phyloP scores from a whole-genome alignment of 768 basidiomycete genomes.

The Leccinum sublutescens region DNA sequence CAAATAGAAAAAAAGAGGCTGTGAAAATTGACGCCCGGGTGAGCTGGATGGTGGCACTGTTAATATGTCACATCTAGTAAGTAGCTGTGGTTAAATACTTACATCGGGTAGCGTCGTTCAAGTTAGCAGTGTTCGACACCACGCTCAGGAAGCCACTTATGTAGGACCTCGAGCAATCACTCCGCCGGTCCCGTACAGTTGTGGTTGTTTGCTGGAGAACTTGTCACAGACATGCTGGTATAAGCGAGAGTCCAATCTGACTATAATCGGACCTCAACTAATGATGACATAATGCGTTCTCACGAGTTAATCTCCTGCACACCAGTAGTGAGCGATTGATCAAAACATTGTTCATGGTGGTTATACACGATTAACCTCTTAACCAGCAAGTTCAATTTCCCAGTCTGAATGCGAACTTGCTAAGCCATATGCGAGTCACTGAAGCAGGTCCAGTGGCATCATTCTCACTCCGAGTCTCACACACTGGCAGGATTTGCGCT shows the following conservation, averaged over 20 bases:
- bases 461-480: too few species aligned
- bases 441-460: too few species aligned
- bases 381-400: too few species aligned
- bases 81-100: background rate
- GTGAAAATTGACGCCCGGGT: background rate
- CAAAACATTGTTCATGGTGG: too few species aligned
- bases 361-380: too few species aligned
- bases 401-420: too few species aligned
- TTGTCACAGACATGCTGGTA: background rate
- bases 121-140: background rate
- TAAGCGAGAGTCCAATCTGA: too few species aligned
- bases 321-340: too few species aligned
- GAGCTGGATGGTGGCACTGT: background rate
- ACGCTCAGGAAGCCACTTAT: background rate
- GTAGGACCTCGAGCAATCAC: background rate
- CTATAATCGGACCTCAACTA: background rate
- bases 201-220: background rate
- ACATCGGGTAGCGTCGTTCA: background rate
- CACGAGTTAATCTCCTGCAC: background rate
- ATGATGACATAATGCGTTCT: background rate
- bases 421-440: too few species aligned
- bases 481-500: background rate
- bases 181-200: background rate
- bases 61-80: background rate
- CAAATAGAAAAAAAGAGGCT: background rate